Base-by-base conservation (phyloP, 495 filamentous ascomycete species). In the Achaetomiella virescens region DNA sequence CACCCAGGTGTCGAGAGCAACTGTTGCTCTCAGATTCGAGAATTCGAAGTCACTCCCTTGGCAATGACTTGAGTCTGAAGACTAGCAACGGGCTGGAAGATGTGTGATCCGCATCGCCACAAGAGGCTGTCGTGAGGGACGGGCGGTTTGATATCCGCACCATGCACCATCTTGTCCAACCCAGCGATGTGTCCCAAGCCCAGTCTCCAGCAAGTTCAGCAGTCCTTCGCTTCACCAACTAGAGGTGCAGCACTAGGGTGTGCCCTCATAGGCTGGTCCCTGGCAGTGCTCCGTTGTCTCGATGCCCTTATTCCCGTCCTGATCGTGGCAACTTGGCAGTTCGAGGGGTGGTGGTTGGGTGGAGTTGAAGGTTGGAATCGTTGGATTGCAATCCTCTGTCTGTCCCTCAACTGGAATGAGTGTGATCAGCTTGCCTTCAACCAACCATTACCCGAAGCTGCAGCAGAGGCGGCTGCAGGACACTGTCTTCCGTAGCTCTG, bases 391-490 rank as follows among this genome's bases (percentile, higher is more conserved):
- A 33, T 40, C 35, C 22, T 17, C 7, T 50, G 37, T 31, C 40
- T 42, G 38, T 52, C 27, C 49, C 37, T 43, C 38, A 25, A 54
- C 51, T 27, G 20, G 45, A 35, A 22, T 11, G 51, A 36, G 38
- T 25, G 45, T 54, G 51, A 44, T 37, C 51, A 54, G 18, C 51
- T 24, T 44, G 18, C 29, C 38, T 27, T 38, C 40, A 45, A 11
- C 47, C 51, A 24, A 12, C 45, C 25, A 12, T 20, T 22, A 41
- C 24, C 12, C 6, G 14, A 24, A 20, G 37, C 49, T 31, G 49
- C 38, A 10, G 15, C 18, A 36, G 38, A 14, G 49, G 40, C 36
- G 22, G 49, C 25, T 42, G 24, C 37, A 52, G 21, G 49, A 42
- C 36, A 42, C 49, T 42, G 31, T 22, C 42, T 45, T 47, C 22